Base-by-base conservation (phyloP, 2,329 filamentous ascomycete genomes). In the Aureobasidium sp. region DNA sequence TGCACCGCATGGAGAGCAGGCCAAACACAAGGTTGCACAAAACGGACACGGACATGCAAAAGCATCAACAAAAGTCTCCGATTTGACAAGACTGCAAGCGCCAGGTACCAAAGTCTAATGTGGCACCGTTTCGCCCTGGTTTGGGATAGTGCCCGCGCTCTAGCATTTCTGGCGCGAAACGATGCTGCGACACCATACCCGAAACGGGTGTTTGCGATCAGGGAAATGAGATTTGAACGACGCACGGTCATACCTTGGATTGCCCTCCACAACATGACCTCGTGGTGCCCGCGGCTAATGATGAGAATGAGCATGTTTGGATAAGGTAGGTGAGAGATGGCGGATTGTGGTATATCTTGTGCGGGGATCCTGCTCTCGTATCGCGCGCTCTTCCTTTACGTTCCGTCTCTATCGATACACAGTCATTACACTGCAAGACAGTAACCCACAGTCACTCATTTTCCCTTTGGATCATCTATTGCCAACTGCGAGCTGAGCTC, bases 171-270 rank as follows among this genome's bases (percentile, higher is more conserved):
- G 27, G 37, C 22, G n/a, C 29, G 48, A 52, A 42, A 52, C 42
- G 48, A 52, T 27, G 19, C 8, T 39, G 47, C 10, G 45, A 38
- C 29, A 42, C 48, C 35, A 52, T 29, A 12, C 48, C 21, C 27
- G 27, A 24, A 35, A 27, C 19, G 37, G 48, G 27, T 52, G 48
- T 52, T 42, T 52, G 48, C 48, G 48, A 52, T 17, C 48, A 42
- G 37, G 48, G 48, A 52, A 52, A 52, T 52, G 48, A 52, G 48
- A 41, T 49, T 51, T 25, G n/a, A n/a, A n/a, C n/a, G n/a, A n/a
- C 39, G 47, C 45, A 38, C 34, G 45, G 37, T 49, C 45, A 27
- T 27, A 6, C 12, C 27, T 48, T 16, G 16, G 27, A 24, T 2
- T 29, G 29, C 45, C 32, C 45, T 49, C 45, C 45, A 49, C 45